Conservation (phyloP, 164 flowering plant genomes). For the Vitis vinifera region DNA sequence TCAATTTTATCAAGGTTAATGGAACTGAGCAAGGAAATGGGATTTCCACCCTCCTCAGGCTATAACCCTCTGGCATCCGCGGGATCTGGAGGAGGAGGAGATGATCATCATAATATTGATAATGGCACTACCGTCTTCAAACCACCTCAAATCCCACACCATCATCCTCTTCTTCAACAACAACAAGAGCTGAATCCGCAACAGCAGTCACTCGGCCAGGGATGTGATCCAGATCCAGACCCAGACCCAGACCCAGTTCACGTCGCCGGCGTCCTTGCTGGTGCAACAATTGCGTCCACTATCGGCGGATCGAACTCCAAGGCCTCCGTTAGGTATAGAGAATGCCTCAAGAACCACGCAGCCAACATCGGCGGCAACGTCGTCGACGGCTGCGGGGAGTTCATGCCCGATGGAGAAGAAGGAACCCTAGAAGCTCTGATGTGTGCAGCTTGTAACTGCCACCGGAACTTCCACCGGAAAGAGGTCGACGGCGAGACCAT, state of each 20-base stretch:
- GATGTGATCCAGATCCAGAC: conserved; percentile 4
- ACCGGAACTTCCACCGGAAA: conserved; percentile 48
- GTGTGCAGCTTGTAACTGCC: conserved; percentile 48
- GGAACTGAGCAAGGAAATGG: conserved; percentile 21
- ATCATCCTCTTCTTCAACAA: conserved; percentile 7
- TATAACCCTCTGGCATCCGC: background rate
- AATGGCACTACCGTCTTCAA: conserved; percentile 6
- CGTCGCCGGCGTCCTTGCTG: background rate
- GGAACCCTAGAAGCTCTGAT: conserved; percentile 34
- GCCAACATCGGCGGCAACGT: conserved; percentile 38
- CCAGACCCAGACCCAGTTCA: conserved; percentile 7
- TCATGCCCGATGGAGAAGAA: conserved; percentile 43
- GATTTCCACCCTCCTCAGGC: conserved; percentile 1
- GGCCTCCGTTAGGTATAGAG: conserved; percentile 23
- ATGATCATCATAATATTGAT: conserved; percentile 8
- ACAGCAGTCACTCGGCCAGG: background rate
- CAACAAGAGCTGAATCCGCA: conserved; percentile 4
- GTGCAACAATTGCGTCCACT: conserved; percentile 1
- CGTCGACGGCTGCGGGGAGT: conserved; percentile 48
- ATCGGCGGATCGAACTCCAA: conserved; percentile 7
- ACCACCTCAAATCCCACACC: conserved; percentile 27
- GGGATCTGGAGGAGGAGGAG: conserved; percentile 12
- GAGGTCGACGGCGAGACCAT: conserved; percentile 27
- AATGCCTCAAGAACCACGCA: conserved; percentile 48
- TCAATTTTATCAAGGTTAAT: conserved; percentile 1